These are phyloP conservation scores for Lodderomyces parapsilosis DNA, from an alignment of 1,139 yeast species.

Conservation along the genomic window DNA sequence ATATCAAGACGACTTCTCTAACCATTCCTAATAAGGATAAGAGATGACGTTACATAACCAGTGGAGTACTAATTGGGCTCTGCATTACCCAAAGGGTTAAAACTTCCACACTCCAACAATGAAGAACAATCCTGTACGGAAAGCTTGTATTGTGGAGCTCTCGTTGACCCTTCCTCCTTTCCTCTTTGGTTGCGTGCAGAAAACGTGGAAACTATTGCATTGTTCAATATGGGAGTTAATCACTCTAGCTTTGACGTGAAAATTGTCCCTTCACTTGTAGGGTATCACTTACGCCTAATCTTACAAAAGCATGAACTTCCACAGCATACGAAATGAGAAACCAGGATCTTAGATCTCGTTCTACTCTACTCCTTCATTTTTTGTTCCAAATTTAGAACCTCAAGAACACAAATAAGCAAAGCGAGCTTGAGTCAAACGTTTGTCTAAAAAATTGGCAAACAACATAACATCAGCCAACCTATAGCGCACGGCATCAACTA, in stretches of 20 bases:
- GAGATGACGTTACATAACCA: not conserved
- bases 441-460: not conserved
- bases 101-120: slow-evolving; percentile 1
- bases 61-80: not conserved
- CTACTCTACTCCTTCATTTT: not conserved
- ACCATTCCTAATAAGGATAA: not conserved
- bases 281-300: too few relatives aligned
- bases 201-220: too few relatives aligned
- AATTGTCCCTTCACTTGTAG: too few relatives aligned
- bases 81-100: not conserved
- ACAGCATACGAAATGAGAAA: too few relatives aligned
- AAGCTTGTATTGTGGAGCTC: too few relatives aligned
- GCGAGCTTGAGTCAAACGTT: not conserved
- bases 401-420: not conserved
- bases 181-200: too few relatives aligned
- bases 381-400: not conserved
- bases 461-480: not conserved
- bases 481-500: not conserved
- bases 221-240: too few relatives aligned
- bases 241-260: too few relatives aligned
- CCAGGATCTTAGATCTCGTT: not conserved
- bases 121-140: too few relatives aligned
- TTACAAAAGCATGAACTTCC: too few relatives aligned
- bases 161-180: too few relatives aligned
- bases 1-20: not conserved